phyloP scores from a whole-genome alignment of 148 eudicot genomes.

The Silene latifolia region DNA sequence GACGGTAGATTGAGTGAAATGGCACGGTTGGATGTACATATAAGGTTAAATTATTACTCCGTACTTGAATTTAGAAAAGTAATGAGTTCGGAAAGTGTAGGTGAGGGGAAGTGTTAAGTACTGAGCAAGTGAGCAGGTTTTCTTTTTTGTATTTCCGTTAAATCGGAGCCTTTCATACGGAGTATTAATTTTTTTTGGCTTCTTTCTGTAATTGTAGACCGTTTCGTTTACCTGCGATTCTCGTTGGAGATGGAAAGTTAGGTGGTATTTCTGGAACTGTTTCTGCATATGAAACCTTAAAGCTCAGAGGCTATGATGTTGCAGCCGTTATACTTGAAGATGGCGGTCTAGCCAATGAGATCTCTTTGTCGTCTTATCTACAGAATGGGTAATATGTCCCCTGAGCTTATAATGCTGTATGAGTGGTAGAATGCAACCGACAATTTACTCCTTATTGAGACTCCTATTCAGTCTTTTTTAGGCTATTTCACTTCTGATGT shows the following conservation, averaged over 20 bases:
- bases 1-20: too few relatives aligned
- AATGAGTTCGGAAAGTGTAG: too few relatives aligned
- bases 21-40: too few relatives aligned
- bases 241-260: conserved; percentile 91
- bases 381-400: conserved; percentile 51
- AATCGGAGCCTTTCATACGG: too few relatives aligned
- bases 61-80: too few relatives aligned
- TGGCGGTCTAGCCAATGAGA: conserved; percentile 68
- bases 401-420: not conserved
- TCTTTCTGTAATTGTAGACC: conserved; percentile 49
- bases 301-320: conserved; percentile 93
- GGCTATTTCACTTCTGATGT: conserved; percentile 13
- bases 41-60: too few relatives aligned
- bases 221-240: conserved; percentile 77
- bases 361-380: conserved; percentile 59
- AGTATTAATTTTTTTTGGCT: conserved; percentile 12
- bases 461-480: not conserved
- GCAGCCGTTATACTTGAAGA: conserved; percentile 82
- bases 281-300: conserved; percentile 88
- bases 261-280: conserved; percentile 94
- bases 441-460: not conserved
- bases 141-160: too few relatives aligned
- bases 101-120: too few relatives aligned
- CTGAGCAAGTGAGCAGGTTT: too few relatives aligned
- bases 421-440: not conserved